Evolutionary conservation across 73 alveolate species (phyloP), one percentile per base, ranked within the genome.

Genomic region (Breviolum minutum): DNA sequence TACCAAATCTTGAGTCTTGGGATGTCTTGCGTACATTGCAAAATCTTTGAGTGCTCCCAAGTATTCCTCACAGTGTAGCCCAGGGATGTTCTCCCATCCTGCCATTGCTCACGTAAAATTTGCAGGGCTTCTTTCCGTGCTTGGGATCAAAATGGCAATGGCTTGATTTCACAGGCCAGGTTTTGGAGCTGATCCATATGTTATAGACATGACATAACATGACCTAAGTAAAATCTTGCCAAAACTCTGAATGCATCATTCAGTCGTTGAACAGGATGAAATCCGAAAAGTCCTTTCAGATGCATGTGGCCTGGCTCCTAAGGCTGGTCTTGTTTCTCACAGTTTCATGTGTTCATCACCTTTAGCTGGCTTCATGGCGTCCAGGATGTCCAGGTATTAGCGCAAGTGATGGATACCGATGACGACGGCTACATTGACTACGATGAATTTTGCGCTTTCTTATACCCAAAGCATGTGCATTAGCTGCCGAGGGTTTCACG

Each of bases 91-190:
- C 54, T 40, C 54, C 54, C 54, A 40, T 40, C 54, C 54, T 40
- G 54, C 54, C 54, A 40, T 40, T 40, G 54, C 54, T 40, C 54
- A 40, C 54, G 54, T 40, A 40, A 40, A 3, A 40, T 40, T 40
- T 40, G 54, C 54, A 40, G 97, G 97, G 97, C 97, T 24, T 91
- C 97, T 11, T 91, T 91, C 77, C 97, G 97, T 6, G 97, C 85
- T 77, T 91, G 97, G 97, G 97, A 91, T 27, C 7, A 24, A 54
- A 74, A 91, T 64, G 97, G 97, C 89, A 91, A 91, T 14, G 97
- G 97, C 87, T 73, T 91, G 89, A 91, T 91, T 76, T 91, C 97
- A n/a, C 40, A 91, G 97, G 97, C 88, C 48, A 40, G 94, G 66
- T 8, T 24, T 73, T 14, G n/a, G 48, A 14, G 77, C 17, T 2